These are phyloP conservation scores for Aspergillaceae sp. DNA, from an alignment of 2,329 filamentous ascomycete species.

Conservation along the genomic window DNA sequence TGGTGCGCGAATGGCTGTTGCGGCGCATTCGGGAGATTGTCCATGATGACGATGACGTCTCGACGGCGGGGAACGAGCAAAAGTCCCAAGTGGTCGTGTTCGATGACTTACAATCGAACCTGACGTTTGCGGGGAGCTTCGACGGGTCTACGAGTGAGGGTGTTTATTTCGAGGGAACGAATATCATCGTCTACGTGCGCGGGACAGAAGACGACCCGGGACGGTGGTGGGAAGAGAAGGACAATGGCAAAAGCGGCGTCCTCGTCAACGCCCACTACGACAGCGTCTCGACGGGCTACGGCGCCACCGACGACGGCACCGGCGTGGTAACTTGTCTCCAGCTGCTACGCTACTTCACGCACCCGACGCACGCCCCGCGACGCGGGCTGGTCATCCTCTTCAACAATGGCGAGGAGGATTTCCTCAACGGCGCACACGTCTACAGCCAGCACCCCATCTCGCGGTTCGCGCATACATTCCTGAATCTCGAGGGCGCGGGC, in stretches of 20 bases:
- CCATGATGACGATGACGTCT: constrained; percentile 36
- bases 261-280: constrained; percentile 95
- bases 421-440: constrained; percentile 73
- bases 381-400: constrained; percentile 75
- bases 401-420: constrained; percentile 96
- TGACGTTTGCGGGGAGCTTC: constrained; percentile 54
- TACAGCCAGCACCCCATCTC: constrained; percentile 77
- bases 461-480: constrained; percentile 72
- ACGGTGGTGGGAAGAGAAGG: constrained; percentile 58
- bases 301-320: constrained; percentile 89
- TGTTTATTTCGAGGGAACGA: constrained; percentile 86
- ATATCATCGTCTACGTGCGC: constrained; percentile 84
- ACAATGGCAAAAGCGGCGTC: constrained; percentile 56
- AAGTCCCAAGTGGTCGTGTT: constrained; percentile 52
- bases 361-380: constrained; percentile 60
- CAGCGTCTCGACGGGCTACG: constrained; percentile 83
- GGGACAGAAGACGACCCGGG: constrained; percentile 65
- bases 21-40: constrained; percentile 62
- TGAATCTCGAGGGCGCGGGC: constrained; percentile 92
- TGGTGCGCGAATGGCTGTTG: constrained; percentile 68
- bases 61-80: constrained; percentile 8
- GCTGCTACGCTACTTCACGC: constrained; percentile 77
- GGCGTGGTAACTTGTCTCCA: constrained; percentile 82
- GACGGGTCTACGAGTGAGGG: constrained; percentile 32
- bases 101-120: constrained; percentile 69